Conservation (phyloP, 257 asterid genomes). For the Vinca minor region DNA sequence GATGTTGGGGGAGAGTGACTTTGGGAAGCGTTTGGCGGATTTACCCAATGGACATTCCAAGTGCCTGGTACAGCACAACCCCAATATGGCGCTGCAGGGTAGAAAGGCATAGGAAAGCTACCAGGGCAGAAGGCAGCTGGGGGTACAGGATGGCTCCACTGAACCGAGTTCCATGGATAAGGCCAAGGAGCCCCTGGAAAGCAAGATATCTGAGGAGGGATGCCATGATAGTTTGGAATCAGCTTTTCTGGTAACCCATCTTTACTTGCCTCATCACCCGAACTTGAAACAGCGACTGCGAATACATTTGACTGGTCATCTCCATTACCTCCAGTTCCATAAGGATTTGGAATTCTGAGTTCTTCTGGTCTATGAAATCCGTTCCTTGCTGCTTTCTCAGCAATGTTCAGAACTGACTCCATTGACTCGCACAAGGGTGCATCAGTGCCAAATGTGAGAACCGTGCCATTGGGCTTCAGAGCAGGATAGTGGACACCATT, state of each 20-base stretch:
- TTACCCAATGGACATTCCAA: conserved; percentile 37
- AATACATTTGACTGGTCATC: conserved; percentile 41
- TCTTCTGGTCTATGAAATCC: conserved; percentile 48
- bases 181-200: conserved; percentile 72
- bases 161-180: conserved; percentile 53
- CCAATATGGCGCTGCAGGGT: conserved; percentile 60
- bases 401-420: conserved; percentile 46
- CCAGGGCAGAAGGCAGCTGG: conserved; percentile 39
- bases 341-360: conserved; percentile 22
- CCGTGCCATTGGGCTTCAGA: conserved; percentile 41
- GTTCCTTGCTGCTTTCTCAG: conserved; percentile 33
- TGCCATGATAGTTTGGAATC: conserved; percentile 29
- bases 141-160: conserved; percentile 33
- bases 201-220: conserved; percentile 45
- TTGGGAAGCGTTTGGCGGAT: conserved; percentile 15
- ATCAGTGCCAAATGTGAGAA: conserved; percentile 60
- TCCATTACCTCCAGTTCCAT: conserved; percentile 30
- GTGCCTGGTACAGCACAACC: conserved; percentile 37
- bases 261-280: conserved; percentile 42
- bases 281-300: conserved; percentile 27
- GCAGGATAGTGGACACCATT: conserved; percentile 37
- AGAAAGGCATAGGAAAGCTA: conserved; percentile 50
- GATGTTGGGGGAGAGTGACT: conserved; percentile 21
- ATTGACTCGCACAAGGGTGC: conserved; percentile 63
- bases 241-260: conserved; percentile 25